These are phyloP conservation scores for Talaromyces sp. DNA, from an alignment of 2,329 filamentous ascomycete species.

Conservation along the genomic window DNA sequence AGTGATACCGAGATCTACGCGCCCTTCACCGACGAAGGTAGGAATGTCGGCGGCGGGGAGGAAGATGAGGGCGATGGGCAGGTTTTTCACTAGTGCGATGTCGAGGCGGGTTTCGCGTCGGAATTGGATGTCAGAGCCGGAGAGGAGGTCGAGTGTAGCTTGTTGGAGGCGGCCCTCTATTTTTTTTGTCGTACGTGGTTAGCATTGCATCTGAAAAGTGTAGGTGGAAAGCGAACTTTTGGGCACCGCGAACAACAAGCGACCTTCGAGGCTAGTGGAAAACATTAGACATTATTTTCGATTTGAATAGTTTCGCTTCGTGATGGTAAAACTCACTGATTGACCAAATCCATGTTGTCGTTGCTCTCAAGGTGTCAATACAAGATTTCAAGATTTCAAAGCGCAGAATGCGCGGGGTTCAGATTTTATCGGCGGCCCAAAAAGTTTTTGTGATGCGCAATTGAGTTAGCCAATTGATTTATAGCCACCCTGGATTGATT, in stretches of 20 bases:
- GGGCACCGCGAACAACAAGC: conserved; percentile 93
- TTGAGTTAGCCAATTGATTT: background rate
- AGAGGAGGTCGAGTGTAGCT: conserved; percentile 81
- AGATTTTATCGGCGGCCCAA: conserved; percentile 8
- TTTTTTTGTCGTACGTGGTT: background rate
- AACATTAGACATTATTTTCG: background rate
- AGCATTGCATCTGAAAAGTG: too few species aligned
- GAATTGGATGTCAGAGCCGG: conserved; percentile 95
- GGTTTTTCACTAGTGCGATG: conserved; percentile 96
- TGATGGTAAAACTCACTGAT: conserved; percentile 49
- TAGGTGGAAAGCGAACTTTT: conserved; percentile 69
- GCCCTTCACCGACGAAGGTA: conserved; percentile 92
- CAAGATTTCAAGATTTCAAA: background rate
- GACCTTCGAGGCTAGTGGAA: conserved; percentile 71
- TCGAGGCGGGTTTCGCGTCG: conserved; percentile 90
- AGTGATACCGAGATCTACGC: conserved; percentile 91
- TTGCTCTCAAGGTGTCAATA: background rate
- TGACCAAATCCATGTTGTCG: conserved; percentile 57
- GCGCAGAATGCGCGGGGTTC: conserved; percentile 15
- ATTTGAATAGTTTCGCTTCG: background rate
- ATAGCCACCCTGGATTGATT: background rate
- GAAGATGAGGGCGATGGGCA: conserved; percentile 92
- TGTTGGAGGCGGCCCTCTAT: conserved; percentile 90
- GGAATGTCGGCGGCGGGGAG: conserved; percentile 96
- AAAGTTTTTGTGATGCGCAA: background rate